Conservation (phyloP, 164 flowering plant genomes). For the Santalum album region DNA sequence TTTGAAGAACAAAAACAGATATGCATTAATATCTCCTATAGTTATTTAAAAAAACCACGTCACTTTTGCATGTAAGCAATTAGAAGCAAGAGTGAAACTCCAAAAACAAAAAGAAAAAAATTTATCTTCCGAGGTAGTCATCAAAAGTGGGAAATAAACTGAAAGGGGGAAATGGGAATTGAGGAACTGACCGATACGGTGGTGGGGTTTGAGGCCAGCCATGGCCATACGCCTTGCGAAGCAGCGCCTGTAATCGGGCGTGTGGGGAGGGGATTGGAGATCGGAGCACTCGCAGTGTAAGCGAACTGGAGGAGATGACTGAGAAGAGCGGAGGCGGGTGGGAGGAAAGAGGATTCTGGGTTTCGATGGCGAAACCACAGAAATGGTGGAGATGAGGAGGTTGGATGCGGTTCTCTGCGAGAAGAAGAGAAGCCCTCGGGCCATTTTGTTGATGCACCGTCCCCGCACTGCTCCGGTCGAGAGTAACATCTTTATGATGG, state of each 20-base stretch:
- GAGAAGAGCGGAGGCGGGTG: not conserved
- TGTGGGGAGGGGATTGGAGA: slow-evolving; percentile 13
- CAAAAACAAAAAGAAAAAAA: not conserved
- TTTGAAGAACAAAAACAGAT: no score
- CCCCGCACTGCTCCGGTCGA: no score
- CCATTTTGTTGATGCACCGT: no score
- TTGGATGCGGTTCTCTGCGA: not conserved
- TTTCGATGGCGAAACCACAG: not conserved
- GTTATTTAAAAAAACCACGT: no score
- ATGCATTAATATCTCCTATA: no score
- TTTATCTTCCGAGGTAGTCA: not conserved
- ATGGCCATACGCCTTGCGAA: slow-evolving; percentile 64
- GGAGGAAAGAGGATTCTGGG: not conserved
- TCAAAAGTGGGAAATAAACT: not conserved
- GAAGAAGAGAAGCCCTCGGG: not conserved
- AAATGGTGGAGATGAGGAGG: not conserved
- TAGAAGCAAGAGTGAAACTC: no score
- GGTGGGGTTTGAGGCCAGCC: slow-evolving; percentile 77
- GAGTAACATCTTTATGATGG: no score
- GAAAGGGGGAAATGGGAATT: not conserved
- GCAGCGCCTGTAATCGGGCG: slow-evolving; percentile 31
- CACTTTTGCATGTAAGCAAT: no score
- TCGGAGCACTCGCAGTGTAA: slow-evolving; percentile 21
- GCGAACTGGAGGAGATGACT: slow-evolving; percentile 13
- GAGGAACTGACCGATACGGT: slow-evolving; percentile 52